These are phyloP conservation scores for Geosmithia putterillii DNA, from an alignment of 2,329 filamentous ascomycete species.

Conservation along the genomic window DNA sequence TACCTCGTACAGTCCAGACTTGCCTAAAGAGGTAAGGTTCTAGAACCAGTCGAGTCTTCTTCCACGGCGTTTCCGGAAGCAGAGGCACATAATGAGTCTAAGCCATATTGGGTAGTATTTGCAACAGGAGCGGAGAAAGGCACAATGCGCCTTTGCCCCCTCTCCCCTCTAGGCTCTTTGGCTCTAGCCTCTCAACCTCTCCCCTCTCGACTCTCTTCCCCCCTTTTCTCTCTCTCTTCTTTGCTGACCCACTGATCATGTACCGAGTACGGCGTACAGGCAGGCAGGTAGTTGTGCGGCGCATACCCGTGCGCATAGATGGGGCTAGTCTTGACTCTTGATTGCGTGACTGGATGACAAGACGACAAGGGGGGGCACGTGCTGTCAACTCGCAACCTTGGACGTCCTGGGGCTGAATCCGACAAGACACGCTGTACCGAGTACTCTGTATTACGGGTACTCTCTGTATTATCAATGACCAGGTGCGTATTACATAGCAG, in stretches of 20 bases:
- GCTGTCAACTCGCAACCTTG: background rate
- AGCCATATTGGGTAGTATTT: background rate
- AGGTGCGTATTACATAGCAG: too few relatives aligned
- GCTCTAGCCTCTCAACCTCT: too few relatives aligned
- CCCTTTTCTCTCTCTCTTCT: background rate
- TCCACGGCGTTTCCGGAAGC: background rate
- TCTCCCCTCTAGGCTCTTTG: background rate
- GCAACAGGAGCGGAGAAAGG: too few relatives aligned
- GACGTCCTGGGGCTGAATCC: background rate
- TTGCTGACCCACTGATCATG: background rate
- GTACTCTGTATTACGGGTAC: too few relatives aligned
- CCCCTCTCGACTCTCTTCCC: background rate
- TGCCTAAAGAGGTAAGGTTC: background rate
- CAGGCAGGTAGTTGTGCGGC: too few relatives aligned
- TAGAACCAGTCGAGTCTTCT: background rate
- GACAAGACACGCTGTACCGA: background rate
- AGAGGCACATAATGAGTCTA: background rate
- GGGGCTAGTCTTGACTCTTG: background rate
- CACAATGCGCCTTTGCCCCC: too few relatives aligned
- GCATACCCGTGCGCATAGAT: too few relatives aligned
- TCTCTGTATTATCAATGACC: too few relatives aligned
- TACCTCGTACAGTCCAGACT: background rate
- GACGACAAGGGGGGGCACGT: background rate
- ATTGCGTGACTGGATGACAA: background rate
- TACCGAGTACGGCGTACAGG: too few relatives aligned